These are phyloP conservation scores for Tylopilus sp. DNA, from an alignment of 768 basidiomycete genomes.

Conservation along the genomic window DNA sequence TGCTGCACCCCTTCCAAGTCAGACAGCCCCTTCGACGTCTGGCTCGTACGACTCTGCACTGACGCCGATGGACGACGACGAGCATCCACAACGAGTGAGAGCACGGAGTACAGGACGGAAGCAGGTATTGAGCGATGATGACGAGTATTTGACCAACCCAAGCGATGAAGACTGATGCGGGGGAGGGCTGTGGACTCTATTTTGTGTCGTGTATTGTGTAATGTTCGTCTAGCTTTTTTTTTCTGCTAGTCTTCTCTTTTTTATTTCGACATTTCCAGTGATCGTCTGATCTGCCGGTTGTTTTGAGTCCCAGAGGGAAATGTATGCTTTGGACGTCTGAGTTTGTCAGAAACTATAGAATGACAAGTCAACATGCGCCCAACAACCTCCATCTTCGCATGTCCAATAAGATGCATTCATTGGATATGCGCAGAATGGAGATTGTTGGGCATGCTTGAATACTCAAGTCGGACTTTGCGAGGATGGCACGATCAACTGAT, in stretches of 20 bases:
- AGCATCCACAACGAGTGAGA: constrained; percentile 53
- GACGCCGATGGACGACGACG: constrained; percentile 82
- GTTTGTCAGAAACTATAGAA: no score
- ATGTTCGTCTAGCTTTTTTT: neutral
- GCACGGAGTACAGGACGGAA: constrained; percentile 62
- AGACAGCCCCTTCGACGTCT: constrained; percentile 34
- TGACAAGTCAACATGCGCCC: no score
- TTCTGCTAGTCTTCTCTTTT: constrained; percentile 4
- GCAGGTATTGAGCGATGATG: constrained; percentile 68
- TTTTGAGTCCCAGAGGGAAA: no score
- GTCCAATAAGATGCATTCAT: no score
- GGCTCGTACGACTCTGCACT: constrained; percentile 61
- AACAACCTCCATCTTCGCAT: no score
- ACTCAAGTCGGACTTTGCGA: no score
- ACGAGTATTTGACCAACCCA: constrained; percentile 61
- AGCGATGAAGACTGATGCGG: constrained; percentile 65
- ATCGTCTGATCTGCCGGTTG: neutral
- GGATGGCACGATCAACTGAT: no score
- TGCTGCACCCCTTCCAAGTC: constrained; percentile 42
- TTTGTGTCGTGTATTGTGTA: constrained; percentile 12
- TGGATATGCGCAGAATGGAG: no score
- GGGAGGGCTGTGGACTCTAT: neutral
- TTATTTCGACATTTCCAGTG: neutral
- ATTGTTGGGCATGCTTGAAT: no score
- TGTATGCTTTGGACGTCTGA: no score